Conservation (phyloP, 805 yeast genomes). For the Candida qinlingensis region DNA sequence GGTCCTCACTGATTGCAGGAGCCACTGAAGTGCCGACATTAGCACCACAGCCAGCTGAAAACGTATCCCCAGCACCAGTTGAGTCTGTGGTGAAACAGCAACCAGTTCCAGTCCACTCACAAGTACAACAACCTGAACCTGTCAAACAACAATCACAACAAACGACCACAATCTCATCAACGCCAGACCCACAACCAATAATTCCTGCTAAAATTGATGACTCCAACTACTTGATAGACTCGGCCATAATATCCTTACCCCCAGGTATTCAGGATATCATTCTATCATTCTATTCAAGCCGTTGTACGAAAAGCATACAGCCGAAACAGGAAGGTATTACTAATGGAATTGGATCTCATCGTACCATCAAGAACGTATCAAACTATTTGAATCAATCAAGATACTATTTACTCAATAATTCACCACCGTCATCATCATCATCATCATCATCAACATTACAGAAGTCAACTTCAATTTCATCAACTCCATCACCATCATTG, state of each 20-base stretch:
- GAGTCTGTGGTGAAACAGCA: too few relatives aligned
- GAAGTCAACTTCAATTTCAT: background rate
- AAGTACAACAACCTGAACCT: too few relatives aligned
- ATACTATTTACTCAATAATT: conserved; percentile 3
- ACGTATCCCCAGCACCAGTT: too few relatives aligned
- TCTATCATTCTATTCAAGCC: conserved; percentile 20
- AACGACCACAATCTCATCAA: background rate
- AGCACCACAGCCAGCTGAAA: background rate
- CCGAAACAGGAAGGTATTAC: background rate
- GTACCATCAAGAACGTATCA: conserved; percentile 6
- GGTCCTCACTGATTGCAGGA: conserved; percentile 33
- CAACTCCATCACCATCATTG: background rate
- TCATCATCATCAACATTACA: background rate
- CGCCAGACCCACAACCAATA: background rate
- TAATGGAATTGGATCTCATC: conserved; percentile 5
- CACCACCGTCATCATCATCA: background rate
- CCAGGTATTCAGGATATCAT: conserved; percentile 30
- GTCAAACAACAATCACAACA: background rate
- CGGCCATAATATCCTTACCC: conserved; percentile 18
- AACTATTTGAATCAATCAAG: conserved; percentile 7
- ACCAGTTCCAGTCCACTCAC: too few relatives aligned
- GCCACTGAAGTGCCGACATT: conserved; percentile 2
- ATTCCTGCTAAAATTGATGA: conserved; percentile 15
- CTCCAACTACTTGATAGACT: conserved; percentile 15
- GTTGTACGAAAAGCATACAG: background rate